Evolutionary conservation across 768 basidiomycete species (phyloP), one percentile per base, ranked within the genome.

Genomic region (Leccinellum luteum): DNA sequence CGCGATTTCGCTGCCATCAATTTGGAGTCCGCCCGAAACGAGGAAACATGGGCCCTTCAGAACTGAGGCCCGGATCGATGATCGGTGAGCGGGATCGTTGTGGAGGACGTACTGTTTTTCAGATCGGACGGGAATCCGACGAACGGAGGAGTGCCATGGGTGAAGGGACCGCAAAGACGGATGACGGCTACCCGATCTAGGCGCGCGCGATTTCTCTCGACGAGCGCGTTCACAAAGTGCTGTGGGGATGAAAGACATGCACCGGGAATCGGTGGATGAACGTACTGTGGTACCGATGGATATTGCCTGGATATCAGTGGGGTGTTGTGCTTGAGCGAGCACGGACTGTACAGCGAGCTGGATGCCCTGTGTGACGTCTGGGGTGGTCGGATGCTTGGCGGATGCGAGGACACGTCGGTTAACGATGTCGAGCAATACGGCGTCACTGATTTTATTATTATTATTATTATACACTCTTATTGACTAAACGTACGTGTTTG

Each of bases 171-270:
- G 48, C 83, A 84, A 7, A 88, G 75, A 55, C 86, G 80, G 49
- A 88, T 76, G 35, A 87, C 84, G 0, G 84, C 86, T 0, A 88
- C 85, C 48, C 79, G 79, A 47, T 78, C 76, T 14, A 87, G 70
- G n/a, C 80, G 75, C 3, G 76, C 59, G 6, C 78, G 69, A 66
- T 86, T 80, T 25, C 78, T 67, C 70, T 86, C 84, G 17, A 87
- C 75, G 3, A 88, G 78, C 1, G 84, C 83, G 60, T 87, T 84
- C 25, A 84, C 75, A 56, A 84, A 84, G 64, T 81, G 79, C 74
- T 79, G 21, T 19, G 28, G 19, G 7, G 4, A 15, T 14, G 1
- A 52, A 19, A 60, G 51, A 1, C 8, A 27, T 8, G 30, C 1
- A 17, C 17, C 2, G 12, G 7, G 13, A 4, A 23, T 4, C 1